Evolutionary conservation across 345 rosid species (phyloP).

Genomic region (Nasturtium officinale): DNA sequence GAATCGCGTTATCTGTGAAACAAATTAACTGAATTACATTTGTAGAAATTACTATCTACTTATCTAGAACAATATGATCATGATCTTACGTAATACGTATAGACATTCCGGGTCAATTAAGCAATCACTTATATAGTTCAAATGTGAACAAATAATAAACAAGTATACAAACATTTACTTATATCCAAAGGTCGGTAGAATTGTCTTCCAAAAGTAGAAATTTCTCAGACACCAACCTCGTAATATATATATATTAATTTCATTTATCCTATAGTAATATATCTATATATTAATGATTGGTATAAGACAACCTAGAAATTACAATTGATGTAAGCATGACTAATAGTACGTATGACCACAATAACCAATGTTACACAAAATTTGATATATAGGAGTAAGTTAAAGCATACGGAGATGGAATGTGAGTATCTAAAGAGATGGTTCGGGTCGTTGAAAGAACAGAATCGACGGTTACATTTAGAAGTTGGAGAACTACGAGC

Average conservation of each 20-base stretch:
- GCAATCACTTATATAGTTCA: slow-evolving; percentile 24
- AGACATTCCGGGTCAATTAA: slow-evolving; percentile 31
- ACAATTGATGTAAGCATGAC: slow-evolving; percentile 3
- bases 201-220: slow-evolving; percentile 30
- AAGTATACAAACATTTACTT: slow-evolving; percentile 8
- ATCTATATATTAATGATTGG: slow-evolving; percentile 11
- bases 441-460: slow-evolving; percentile 57
- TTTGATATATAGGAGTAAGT: slow-evolving; percentile 55
- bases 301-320: slow-evolving; percentile 8
- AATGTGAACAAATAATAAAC: slow-evolving; percentile 33
- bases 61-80: neutral
- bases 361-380: neutral
- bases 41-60: neutral
- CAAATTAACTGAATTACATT: neutral
- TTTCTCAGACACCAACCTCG: slow-evolving; percentile 21
- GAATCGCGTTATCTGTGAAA: neutral
- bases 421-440: slow-evolving; percentile 61
- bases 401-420: slow-evolving; percentile 68
- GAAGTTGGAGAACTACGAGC: slow-evolving; percentile 65
- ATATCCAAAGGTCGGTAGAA: slow-evolving; percentile 15
- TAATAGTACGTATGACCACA: slow-evolving; percentile 1
- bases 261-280: neutral
- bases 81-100: neutral
- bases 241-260: neutral
- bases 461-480: slow-evolving; percentile 59